These are phyloP conservation scores for Arxiozyma telluris DNA, from an alignment of 1,139 yeast species.

Conservation along the genomic window DNA sequence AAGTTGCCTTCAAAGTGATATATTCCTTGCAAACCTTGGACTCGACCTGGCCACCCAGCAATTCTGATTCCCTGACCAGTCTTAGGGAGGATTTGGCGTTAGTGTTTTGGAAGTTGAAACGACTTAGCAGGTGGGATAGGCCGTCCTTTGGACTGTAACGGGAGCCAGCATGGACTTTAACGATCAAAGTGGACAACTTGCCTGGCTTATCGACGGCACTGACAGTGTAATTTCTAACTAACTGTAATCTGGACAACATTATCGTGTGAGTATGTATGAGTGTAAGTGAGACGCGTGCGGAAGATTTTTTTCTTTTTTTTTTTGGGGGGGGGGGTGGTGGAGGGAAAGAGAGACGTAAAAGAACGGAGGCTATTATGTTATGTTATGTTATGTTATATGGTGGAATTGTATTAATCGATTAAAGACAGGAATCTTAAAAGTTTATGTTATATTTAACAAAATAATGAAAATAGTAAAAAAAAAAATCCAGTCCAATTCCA, in stretches of 20 bases:
- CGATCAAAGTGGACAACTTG: slow-evolving; percentile 55
- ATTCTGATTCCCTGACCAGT: slow-evolving; percentile 88
- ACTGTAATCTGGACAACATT: slow-evolving; percentile 1
- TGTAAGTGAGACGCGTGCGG: too few species aligned
- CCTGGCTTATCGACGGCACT: slow-evolving; percentile 3
- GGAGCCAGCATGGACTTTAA: slow-evolving; percentile 82
- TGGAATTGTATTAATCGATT: too few species aligned
- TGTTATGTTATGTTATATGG: too few species aligned
- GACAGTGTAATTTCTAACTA: slow-evolving; percentile 1
- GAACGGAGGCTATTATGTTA: too few species aligned
- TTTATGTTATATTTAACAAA: too few species aligned
- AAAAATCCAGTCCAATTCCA: too few species aligned
- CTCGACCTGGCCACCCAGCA: slow-evolving; percentile 75
- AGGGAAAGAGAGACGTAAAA: too few species aligned
- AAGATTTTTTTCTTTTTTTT: too few species aligned
- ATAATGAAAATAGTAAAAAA: too few species aligned
- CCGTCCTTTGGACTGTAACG: slow-evolving; percentile 72
- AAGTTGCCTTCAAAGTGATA: slow-evolving; percentile 68
- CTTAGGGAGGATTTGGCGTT: slow-evolving; percentile 80
- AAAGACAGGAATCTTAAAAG: too few species aligned
- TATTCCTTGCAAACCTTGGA: slow-evolving; percentile 75
- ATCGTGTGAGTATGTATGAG: too few species aligned
- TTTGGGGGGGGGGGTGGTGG: too few species aligned
- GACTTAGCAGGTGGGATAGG: slow-evolving; percentile 73
- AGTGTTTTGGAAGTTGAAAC: slow-evolving; percentile 81